A percentile compares a stretch with the other conserved stretches of the same genome.
These are phyloP conservation scores for Trifolium dubium DNA, from an alignment of 306 rosid genomes.

Conservation along the genomic window DNA sequence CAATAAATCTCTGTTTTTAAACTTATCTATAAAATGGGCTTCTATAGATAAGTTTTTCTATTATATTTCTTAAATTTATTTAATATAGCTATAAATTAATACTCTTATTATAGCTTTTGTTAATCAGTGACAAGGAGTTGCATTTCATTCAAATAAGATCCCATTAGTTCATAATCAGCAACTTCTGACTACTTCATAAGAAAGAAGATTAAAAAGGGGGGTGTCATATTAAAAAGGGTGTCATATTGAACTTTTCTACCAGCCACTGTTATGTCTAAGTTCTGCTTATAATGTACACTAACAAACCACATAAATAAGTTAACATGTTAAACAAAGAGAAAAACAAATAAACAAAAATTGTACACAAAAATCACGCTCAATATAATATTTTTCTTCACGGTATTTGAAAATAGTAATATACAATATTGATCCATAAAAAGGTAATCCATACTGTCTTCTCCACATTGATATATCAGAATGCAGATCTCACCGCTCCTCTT, in stretches of 20 bases:
- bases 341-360: constrained; percentile 24
- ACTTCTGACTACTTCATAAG: background rate
- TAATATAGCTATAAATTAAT: too few relatives aligned
- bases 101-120: too few relatives aligned
- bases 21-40: background rate
- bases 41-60: too few relatives aligned
- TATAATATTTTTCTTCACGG: constrained; percentile 14
- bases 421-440: constrained; percentile 51
- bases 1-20: background rate
- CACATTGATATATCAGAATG: constrained; percentile 50
- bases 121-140: too few relatives aligned
- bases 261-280: constrained; percentile 40
- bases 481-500: constrained; percentile 79
- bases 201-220: background rate
- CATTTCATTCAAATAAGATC: background rate
- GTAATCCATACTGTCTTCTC: constrained; percentile 30
- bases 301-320: constrained; percentile 43
- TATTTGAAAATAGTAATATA: constrained; percentile 55
- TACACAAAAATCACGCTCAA: constrained; percentile 36
- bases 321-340: constrained; percentile 30
- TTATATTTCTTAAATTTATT: too few relatives aligned
- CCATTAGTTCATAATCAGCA: background rate
- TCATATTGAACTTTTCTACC: constrained; percentile 7
- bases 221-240: too few relatives aligned
- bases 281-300: constrained; percentile 37